These are phyloP conservation scores for Arthrobotrys entomopaga DNA, from an alignment of 2,329 filamentous ascomycete species.

Conservation along the genomic window DNA sequence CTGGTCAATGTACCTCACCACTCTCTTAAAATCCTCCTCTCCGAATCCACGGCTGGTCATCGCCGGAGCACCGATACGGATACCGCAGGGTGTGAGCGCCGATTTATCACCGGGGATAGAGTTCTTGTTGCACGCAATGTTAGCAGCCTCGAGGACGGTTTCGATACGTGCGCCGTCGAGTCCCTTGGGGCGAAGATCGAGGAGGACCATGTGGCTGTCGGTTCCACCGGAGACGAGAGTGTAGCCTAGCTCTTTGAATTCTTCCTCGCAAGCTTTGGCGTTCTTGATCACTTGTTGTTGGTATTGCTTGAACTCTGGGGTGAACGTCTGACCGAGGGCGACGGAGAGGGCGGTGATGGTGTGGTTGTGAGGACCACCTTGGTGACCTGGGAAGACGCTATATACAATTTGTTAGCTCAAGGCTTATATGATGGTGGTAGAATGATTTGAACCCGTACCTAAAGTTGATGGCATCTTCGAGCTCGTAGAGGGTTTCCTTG, in stretches of 20 bases:
- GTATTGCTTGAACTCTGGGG: constrained; percentile 90
- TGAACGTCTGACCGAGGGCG: constrained; percentile 91
- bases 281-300: constrained; percentile 92
- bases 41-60: constrained; percentile 98
- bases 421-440: background rate
- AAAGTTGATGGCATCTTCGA: constrained; percentile 97
- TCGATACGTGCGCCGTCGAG: constrained; percentile 96
- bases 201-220: constrained; percentile 95
- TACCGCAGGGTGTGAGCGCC: constrained; percentile 89
- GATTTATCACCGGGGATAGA: constrained; percentile 97
- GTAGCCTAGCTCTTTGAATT: constrained; percentile 87
- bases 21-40: constrained; percentile 88
- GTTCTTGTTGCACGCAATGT: constrained; percentile 99
- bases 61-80: constrained; percentile 95
- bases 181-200: constrained; percentile 86
- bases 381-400: constrained; percentile 95
- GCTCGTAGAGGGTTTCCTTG: constrained; percentile 88
- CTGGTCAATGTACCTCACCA: constrained; percentile 87
- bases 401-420: constrained; percentile 27
- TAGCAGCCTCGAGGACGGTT: constrained; percentile 94
- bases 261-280: constrained; percentile 86
- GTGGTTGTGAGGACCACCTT: constrained; percentile 99
- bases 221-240: constrained; percentile 95
- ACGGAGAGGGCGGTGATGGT: constrained; percentile 97
- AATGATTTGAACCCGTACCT: constrained; percentile 62